Conservation (phyloP, 2,329 filamentous ascomycete species). For the Rutstroemia sp. region DNA sequence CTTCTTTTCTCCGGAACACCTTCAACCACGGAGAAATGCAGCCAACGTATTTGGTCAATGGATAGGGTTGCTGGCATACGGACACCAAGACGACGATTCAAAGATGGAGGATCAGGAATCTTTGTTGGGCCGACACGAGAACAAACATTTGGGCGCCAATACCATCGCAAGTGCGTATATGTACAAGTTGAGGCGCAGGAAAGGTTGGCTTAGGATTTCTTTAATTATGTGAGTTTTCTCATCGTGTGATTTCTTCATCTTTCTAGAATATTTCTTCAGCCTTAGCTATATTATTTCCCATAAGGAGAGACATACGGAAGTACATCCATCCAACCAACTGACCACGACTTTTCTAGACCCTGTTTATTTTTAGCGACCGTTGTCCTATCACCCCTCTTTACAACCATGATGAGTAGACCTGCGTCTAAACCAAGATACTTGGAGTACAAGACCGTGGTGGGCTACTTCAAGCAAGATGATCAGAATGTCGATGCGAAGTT, state of each 20-base stretch:
- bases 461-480: constrained; percentile 60
- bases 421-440: constrained; percentile 11
- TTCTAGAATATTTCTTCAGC: background rate
- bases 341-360: constrained; percentile 14
- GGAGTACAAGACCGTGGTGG: constrained; percentile 51
- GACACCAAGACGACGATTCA: background rate
- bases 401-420: constrained; percentile 21
- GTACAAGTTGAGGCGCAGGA: background rate
- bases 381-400: constrained; percentile 13
- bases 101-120: constrained; percentile 9
- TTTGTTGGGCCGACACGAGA: background rate
- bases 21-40: too few relatives aligned
- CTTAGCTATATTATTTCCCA: background rate
- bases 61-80: background rate
- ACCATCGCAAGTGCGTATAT: background rate
- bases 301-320: background rate
- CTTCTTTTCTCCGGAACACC: too few relatives aligned
- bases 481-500: constrained; percentile 43
- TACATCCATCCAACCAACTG: background rate
- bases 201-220: background rate
- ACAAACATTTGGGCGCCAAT: background rate
- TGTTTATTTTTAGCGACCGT: constrained; percentile 21
- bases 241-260: background rate
- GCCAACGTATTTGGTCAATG: background rate
- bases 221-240: background rate